Percentiles rank a stretch among this genome's conserved stretches.
Evolutionary conservation across 1,284 basidiomycete genomes (phyloP).

Genomic region (Sanghuangporus sanghuang): DNA sequence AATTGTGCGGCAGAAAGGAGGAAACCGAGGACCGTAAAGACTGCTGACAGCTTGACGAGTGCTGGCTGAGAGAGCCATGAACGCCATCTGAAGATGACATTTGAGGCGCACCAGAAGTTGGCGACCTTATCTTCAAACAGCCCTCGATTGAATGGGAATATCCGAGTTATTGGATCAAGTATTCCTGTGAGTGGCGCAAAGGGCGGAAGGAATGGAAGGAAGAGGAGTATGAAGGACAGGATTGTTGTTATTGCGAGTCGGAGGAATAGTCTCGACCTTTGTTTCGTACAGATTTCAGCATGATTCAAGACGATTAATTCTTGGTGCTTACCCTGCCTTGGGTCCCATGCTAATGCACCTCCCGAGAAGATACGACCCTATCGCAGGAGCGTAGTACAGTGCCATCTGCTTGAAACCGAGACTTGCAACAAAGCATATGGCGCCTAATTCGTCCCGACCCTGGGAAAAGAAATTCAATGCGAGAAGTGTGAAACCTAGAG

Average conservation of each 20-base stretch:
- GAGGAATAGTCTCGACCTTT: conserved; percentile 59
- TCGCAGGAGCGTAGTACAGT: conserved; percentile 87
- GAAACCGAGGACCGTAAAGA: conserved; percentile 60
- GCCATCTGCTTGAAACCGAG: conserved; percentile 96
- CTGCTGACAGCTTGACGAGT: conserved; percentile 54
- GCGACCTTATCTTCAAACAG: conserved; percentile 96
- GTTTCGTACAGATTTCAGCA: conserved; percentile 5
- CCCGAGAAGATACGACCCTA: conserved; percentile 78
- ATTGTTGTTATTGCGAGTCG: conserved; percentile 59
- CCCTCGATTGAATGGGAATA: conserved; percentile 88
- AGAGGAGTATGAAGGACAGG: conserved; percentile 62
- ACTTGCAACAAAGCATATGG: conserved; percentile 77
- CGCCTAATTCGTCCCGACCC: conserved; percentile 70
- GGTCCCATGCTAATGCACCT: conserved; percentile 75
- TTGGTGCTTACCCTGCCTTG: conserved; percentile 52
- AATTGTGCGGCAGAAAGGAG: conserved; percentile 55
- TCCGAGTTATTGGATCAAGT: conserved; percentile 67
- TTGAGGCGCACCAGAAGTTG: conserved; percentile 93
- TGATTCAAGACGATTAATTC: conserved; percentile 12
- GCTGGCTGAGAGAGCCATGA: conserved; percentile 40
- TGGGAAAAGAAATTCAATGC: conserved; percentile 65
- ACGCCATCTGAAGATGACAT: conserved; percentile 83
- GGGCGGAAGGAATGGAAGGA: conserved; percentile 70
- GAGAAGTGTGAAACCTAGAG: conserved; percentile 63
- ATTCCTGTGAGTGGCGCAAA: conserved; percentile 46